phyloP scores from a whole-genome alignment of 805 yeast genomes.

The Wickerhamiella shivajii region DNA sequence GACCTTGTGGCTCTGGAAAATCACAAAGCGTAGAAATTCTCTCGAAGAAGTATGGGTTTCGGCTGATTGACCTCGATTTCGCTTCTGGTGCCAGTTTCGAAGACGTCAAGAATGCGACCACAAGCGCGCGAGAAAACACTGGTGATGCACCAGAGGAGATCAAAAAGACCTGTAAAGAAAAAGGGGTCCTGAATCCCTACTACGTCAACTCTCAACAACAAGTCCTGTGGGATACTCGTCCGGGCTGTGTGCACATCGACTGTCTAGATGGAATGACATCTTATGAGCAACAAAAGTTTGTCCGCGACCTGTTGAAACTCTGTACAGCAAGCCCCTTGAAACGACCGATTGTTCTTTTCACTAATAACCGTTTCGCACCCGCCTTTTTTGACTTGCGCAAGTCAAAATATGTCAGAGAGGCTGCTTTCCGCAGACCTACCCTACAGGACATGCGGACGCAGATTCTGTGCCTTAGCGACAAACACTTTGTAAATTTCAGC shows the following conservation, averaged over 20 bases:
- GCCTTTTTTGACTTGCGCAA: slow-evolving; percentile 2
- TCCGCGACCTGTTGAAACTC: background rate
- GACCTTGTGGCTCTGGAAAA: slow-evolving; percentile 91
- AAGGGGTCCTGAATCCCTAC: slow-evolving; percentile 1
- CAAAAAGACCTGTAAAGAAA: background rate
- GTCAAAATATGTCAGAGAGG: background rate
- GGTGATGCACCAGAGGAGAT: slow-evolving; percentile 2
- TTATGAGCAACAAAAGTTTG: slow-evolving; percentile 2
- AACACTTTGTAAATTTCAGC: background rate
- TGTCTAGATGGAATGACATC: slow-evolving; percentile 5
- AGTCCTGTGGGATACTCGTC: slow-evolving; percentile 7
- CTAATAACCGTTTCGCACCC: slow-evolving; percentile 3
- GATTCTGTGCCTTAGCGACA: background rate
- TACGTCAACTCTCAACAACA: background rate
- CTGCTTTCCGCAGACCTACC: slow-evolving; percentile 1
- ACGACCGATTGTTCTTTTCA: slow-evolving; percentile 5
- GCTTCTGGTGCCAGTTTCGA: background rate
- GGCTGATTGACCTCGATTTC: slow-evolving; percentile 2
- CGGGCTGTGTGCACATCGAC: slow-evolving; percentile 8
- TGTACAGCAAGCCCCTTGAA: background rate
- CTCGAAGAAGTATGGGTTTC: slow-evolving; percentile 5
- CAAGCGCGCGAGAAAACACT: slow-evolving; percentile 4
- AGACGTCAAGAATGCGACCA: slow-evolving; percentile 2
- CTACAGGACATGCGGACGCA: slow-evolving; percentile 3
- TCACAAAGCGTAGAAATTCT: slow-evolving; percentile 77